These are phyloP conservation scores for Botryobasidium botryosum DNA, from an alignment of 768 basidiomycete genomes.

Conservation along the genomic window DNA sequence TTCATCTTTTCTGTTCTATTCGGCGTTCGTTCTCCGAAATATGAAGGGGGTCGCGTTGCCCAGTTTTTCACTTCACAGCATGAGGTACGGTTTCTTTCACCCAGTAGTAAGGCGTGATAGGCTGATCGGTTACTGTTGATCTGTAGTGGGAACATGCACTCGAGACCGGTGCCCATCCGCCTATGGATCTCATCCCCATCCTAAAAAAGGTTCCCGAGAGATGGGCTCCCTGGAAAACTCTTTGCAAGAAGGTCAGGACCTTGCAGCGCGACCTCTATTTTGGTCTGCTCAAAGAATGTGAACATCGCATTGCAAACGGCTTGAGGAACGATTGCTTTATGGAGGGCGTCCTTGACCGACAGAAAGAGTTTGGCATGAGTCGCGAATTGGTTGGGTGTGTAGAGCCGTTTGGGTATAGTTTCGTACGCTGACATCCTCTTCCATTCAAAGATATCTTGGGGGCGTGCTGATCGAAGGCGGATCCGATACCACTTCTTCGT, in stretches of 20 bases:
- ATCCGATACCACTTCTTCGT: conserved; percentile 19
- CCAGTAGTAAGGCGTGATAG: too few relatives aligned
- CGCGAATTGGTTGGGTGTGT: conserved; percentile 17
- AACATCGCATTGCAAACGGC: conserved; percentile 16
- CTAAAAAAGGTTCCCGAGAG: conserved; percentile 22
- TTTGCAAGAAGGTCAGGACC: conserved; percentile 13
- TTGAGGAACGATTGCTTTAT: conserved; percentile 19
- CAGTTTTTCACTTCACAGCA: conserved; percentile 19
- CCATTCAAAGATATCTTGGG: conserved; percentile 17
- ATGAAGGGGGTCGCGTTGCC: conserved; percentile 14
- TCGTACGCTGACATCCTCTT: neutral
- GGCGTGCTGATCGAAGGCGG: conserved; percentile 21
- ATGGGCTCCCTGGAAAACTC: conserved; percentile 22
- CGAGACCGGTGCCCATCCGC: conserved; percentile 23
- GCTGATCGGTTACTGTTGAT: too few relatives aligned
- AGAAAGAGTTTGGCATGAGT: conserved; percentile 15
- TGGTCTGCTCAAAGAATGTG: conserved; percentile 16
- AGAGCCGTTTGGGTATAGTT: neutral
- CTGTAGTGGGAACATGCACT: conserved; percentile 17
- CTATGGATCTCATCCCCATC: conserved; percentile 22
- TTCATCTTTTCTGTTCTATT: conserved; percentile 20
- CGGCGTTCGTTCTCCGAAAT: conserved; percentile 21
- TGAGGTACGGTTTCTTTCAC: too few relatives aligned
- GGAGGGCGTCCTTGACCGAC: conserved; percentile 19
- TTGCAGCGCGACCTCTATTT: conserved; percentile 21